Conservation (phyloP, 2,329 filamentous ascomycete genomes). For the Fusarium sp. region DNA sequence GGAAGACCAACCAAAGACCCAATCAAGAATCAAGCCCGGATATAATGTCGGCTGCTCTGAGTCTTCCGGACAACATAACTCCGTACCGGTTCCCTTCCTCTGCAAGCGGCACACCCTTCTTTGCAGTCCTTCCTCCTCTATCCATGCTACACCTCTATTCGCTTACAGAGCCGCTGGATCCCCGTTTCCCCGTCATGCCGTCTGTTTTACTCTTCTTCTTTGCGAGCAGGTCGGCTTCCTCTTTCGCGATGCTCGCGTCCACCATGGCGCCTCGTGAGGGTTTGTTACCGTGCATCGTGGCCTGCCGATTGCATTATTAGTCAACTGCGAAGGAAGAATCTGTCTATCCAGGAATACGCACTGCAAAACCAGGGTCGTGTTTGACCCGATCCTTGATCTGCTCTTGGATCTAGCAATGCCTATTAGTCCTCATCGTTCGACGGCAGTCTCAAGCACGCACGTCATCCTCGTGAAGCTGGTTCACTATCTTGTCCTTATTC, state of each 20-base stretch:
- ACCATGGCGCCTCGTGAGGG: slow-evolving; percentile 30
- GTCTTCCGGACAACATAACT: neutral
- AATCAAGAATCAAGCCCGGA: too few species aligned
- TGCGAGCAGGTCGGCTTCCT: slow-evolving; percentile 27
- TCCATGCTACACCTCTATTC: slow-evolving; percentile 1
- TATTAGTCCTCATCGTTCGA: neutral
- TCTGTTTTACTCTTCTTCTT: slow-evolving; percentile 27
- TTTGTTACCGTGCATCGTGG: slow-evolving; percentile 32
- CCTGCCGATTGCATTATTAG: neutral
- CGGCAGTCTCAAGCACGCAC: neutral
- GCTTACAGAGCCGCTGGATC: neutral
- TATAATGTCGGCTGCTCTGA: neutral
- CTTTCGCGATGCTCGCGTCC: slow-evolving; percentile 28
- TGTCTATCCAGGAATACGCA: neutral
- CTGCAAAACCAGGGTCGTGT: slow-evolving; percentile 31
- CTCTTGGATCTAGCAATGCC: slow-evolving; percentile 12
- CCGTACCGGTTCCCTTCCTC: neutral
- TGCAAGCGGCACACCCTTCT: too few species aligned
- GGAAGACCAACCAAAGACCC: too few species aligned
- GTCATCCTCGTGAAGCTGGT: slow-evolving; percentile 25
- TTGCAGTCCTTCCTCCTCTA: neutral
- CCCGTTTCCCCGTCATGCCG: slow-evolving; percentile 25
- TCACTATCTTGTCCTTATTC: slow-evolving; percentile 33
- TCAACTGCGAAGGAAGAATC: too few species aligned
- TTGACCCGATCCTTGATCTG: slow-evolving; percentile 28